These are phyloP conservation scores for Trametes sp. DNA, from an alignment of 1,284 basidiomycete genomes.

Conservation along the genomic window DNA sequence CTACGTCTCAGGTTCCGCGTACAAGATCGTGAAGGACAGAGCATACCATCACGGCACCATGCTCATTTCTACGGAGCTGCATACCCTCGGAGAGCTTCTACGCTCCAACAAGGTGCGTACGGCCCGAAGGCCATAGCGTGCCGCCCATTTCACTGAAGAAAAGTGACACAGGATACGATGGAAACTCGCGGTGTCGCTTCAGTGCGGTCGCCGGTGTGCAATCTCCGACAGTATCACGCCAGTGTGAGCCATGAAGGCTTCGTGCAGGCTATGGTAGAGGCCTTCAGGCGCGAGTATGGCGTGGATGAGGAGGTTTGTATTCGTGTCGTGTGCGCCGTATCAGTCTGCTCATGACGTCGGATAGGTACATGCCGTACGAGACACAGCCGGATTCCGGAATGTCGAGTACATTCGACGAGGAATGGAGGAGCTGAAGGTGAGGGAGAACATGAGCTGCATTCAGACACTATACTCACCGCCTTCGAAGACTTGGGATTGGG, in stretches of 20 bases:
- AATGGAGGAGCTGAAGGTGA: conserved; percentile 75
- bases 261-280: conserved; percentile 70
- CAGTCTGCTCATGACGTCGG: neutral
- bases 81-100: conserved; percentile 77
- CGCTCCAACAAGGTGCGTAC: conserved; percentile 71
- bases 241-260: conserved; percentile 75
- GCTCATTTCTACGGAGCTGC: conserved; percentile 87
- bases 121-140: no score
- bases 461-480: neutral
- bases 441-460: conserved; percentile 29
- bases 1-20: conserved; percentile 97
- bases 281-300: conserved; percentile 75
- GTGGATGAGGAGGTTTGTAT: conserved; percentile 53
- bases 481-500: conserved; percentile 89
- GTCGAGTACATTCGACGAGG: conserved; percentile 69
- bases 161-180: conserved; percentile 67
- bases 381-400: conserved; percentile 52
- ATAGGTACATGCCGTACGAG: conserved; percentile 49
- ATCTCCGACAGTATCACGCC: conserved; percentile 69
- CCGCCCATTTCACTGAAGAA: conserved; percentile 16
- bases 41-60: conserved; percentile 99
- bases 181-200: conserved; percentile 89
- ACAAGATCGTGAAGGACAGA: conserved; percentile 91
- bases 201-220: conserved; percentile 91
- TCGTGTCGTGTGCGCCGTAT: neutral